Evolutionary conservation across 78 protist genomes (phyloP), one percentile per base, ranked within the genome.

Genomic region (Isochrysis galbana): DNA sequence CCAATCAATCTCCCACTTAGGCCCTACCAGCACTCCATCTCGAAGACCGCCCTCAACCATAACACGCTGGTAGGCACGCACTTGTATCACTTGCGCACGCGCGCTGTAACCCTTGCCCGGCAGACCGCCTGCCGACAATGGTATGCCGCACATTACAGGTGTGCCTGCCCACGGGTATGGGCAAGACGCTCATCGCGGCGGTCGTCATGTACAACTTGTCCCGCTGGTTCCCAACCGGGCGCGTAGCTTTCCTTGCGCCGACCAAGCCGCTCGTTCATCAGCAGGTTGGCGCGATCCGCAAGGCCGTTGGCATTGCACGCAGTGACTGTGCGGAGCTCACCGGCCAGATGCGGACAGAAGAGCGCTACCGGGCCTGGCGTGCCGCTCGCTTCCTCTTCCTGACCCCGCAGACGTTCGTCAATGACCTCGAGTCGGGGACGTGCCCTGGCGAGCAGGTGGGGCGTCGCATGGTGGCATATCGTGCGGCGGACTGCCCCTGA

Each of bases 171-270:
- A 98, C 99, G 11, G 99, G 99, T 41, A 72, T 98, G 32, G 99
- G 99, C 36, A 98, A 99, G 95, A 98, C 99, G 5, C 82, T 98
- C 83, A 98, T 98, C 36, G 99, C 99, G 0, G 97, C 98, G 4
- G 98, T 98, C 22, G 95, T 97, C 34, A 97, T 98, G 98, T 61
- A 93, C 90, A 97, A 97, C 94, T 97, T 45, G 87, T 92, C 77
- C 87, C 89, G 98, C 10, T 98, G 99, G 99, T 98, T 95, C 77
- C 99, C 99, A 36, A 41, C 29, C 0, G 97, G 98, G 55, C 94
- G 87, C 51, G 44, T 96, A 25, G 78, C 98, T n/a, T 99, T 99
- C 83, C 80, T 99, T 87, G 99, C 99, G 0, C 99, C 99, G 36
- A 98, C 99, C 0, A 72, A 89, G 92, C 96, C 99, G 38, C 96